These are phyloP conservation scores for Alternaria postmessia DNA, from an alignment of 2,329 filamentous ascomycete species.

Conservation along the genomic window DNA sequence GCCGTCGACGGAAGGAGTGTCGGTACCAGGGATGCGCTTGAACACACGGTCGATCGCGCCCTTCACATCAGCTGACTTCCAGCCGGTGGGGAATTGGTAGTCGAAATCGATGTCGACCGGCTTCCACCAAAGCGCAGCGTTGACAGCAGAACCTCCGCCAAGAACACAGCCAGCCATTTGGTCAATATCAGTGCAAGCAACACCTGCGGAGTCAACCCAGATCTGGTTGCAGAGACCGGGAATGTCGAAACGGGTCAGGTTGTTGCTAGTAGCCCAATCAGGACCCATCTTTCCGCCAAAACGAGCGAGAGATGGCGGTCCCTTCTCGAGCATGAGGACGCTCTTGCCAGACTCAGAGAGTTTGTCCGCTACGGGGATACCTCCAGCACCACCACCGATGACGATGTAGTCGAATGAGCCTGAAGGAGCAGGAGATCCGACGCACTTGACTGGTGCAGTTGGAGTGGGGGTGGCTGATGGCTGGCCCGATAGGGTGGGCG, in stretches of 20 bases:
- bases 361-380: conserved; percentile 67
- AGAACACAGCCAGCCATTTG: conserved; percentile 77
- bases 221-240: conserved; percentile 77
- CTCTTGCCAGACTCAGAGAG: conserved; percentile 71
- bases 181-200: conserved; percentile 74
- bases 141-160: conserved; percentile 72
- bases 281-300: conserved; percentile 70
- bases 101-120: conserved; percentile 73
- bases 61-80: conserved; percentile 71
- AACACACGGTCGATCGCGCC: conserved; percentile 69
- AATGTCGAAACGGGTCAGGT: conserved; percentile 74
- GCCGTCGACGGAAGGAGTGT: conserved; percentile 70
- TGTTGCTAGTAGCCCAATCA: conserved; percentile 67
- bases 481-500: conserved; percentile 26
- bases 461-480: conserved; percentile 40
- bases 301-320: conserved; percentile 66
- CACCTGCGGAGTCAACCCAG: conserved; percentile 68
- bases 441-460: conserved; percentile 46
- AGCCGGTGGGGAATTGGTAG: conserved; percentile 74
- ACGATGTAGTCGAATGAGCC: conserved; percentile 70
- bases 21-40: conserved; percentile 73
- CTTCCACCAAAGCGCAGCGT: conserved; percentile 74
- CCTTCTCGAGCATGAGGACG: conserved; percentile 65
- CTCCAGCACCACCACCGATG: conserved; percentile 69
- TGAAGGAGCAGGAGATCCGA: conserved; percentile 49